Conservation (phyloP, 352 stramenopile genomes). For the Pythium dissimile region DNA sequence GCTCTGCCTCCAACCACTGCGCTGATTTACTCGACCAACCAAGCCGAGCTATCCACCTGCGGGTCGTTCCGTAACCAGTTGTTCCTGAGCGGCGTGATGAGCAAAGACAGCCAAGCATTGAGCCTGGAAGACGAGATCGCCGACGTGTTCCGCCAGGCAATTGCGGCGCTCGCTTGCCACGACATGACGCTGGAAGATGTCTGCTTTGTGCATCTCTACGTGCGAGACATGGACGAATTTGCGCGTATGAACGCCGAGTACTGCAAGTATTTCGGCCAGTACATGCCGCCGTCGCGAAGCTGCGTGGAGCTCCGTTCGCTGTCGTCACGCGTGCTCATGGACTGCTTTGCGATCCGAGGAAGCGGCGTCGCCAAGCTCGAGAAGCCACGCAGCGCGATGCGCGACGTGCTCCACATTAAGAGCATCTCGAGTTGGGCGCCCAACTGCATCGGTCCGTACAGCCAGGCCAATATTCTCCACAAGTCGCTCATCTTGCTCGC, state of each 20-base stretch:
- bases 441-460: constrained; percentile 98
- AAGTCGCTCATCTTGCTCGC: constrained; percentile 91
- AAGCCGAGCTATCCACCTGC: background rate
- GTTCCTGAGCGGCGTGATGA: constrained; percentile 62
- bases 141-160: constrained; percentile 46
- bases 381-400: constrained; percentile 41
- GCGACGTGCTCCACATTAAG: constrained; percentile 94
- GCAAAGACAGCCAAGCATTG: constrained; percentile 27
- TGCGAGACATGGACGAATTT: constrained; percentile 95
- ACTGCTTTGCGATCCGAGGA: constrained; percentile 86
- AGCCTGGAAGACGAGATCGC: constrained; percentile 62
- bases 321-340: constrained; percentile 78
- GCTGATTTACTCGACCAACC: background rate
- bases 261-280: constrained; percentile 85
- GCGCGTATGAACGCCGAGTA: constrained; percentile 93
- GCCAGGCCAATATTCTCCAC: constrained; percentile 94
- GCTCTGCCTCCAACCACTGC: background rate
- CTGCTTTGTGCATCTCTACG: constrained; percentile 96
- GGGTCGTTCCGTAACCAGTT: constrained; percentile 64
- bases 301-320: constrained; percentile 85
- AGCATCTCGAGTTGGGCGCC: constrained; percentile 97
- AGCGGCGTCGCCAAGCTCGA: constrained; percentile 61
- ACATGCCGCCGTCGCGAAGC: constrained; percentile 77
- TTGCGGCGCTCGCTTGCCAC: constrained; percentile 30
- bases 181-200: constrained; percentile 85